Evolutionary conservation across 306 rosid genomes (phyloP), one percentile per base, ranked within the genome.

Genomic region (Acacia confusa): DNA sequence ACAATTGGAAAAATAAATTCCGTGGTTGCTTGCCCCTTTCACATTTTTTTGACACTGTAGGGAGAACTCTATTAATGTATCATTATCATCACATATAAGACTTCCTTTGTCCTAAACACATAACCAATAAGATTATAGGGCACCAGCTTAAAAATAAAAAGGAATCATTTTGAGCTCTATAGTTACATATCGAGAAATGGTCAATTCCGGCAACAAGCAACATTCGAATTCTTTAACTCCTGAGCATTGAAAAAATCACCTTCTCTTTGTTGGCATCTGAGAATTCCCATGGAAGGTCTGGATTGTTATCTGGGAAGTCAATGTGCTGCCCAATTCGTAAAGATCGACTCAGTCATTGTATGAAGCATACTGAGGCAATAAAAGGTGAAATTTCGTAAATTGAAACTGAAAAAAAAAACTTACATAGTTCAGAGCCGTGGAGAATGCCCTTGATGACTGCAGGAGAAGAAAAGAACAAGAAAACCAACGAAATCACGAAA

Each of bases 351-450:
- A 86, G 34, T 68, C 32, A 30, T 83, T 36, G 45, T 7, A 81
- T 22, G 19, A 67, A 50, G 65, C 58, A 80, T 34, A 47, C 66
- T 40, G 7, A 45, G 3, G 11, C n/a, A 70, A 57, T 58, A 3
- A 24, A 36, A 36, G 12, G 25, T 63, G 4, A 14, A 47, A 67
- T 67, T 14, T 67, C 13, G 6, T 6, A 70, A 73, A 15, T 7
- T 47, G 63, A 19, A 63, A 3, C 60, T 3, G 47, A 0, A 43
- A 16, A 61, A 41, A 50, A 24, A 15, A 0, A 87, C 99, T 89
- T 82, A 95, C 99, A 73, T 92, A 93, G 81, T 95, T 95, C 11
- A 95, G 93, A 76, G 98, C 98, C 50, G 98, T 95, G 52, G 98
- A 95, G 79, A 95, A 89, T 77, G 87, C 87, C 84, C 97, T 93